Conservation (phyloP, 768 basidiomycete genomes). For the Cystoderma amianthinum region DNA sequence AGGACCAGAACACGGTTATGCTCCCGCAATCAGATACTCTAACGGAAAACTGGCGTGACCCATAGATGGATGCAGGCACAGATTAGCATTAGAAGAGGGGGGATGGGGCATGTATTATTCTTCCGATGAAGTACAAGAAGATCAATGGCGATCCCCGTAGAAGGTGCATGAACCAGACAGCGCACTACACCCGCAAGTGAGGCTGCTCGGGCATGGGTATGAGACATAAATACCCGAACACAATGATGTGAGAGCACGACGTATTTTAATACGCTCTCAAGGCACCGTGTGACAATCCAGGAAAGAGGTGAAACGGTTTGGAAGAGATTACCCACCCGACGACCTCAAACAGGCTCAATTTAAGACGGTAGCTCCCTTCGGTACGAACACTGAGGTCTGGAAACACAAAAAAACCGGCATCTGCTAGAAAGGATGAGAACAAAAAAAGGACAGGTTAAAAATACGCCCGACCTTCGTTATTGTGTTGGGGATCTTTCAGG, state of each 20-base stretch:
- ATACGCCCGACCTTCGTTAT: constrained; percentile 32
- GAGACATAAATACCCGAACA: no score
- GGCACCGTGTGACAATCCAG: background rate
- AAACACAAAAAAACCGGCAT: constrained; percentile 95
- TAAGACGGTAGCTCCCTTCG: constrained; percentile 83
- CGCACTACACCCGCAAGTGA: no score
- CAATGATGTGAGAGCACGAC: no score
- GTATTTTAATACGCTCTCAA: background rate
- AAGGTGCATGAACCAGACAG: no score
- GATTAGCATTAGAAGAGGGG: background rate
- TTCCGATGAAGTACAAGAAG: background rate
- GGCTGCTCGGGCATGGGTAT: no score
- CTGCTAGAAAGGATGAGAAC: constrained; percentile 27
- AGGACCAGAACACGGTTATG: no score
- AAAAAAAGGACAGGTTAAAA: background rate
- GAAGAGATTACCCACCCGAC: constrained; percentile 63
- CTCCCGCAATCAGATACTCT: no score
- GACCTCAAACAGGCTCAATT: constrained; percentile 77
- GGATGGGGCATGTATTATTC: background rate
- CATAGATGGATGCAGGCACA: background rate
- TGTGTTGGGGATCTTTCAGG: constrained; percentile 63
- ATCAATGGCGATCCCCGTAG: background rate
- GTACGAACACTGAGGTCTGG: constrained; percentile 90
- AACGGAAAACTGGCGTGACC: no score
- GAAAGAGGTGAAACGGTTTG: constrained; percentile 2